phyloP scores from a whole-genome alignment of 768 basidiomycete genomes.

The Mycena metata region DNA sequence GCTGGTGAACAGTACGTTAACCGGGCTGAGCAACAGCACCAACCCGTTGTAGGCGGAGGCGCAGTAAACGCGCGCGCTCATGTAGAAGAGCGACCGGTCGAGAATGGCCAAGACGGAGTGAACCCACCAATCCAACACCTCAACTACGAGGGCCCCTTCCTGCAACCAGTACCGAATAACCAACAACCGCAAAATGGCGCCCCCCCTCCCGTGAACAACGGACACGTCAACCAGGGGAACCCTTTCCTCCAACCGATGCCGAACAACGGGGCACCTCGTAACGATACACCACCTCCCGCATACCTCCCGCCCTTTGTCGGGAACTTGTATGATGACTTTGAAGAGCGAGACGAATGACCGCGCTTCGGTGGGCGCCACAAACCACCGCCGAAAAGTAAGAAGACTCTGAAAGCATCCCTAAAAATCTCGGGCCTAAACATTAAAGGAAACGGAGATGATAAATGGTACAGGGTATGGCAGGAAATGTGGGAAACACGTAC shows the following conservation, averaged over 20 bases:
- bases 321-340: too few species aligned
- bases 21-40: constrained; percentile 4
- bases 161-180: neutral
- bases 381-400: neutral
- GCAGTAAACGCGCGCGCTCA: too few species aligned
- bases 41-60: neutral
- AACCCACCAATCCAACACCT: neutral
- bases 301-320: too few species aligned
- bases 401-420: constrained; percentile 18
- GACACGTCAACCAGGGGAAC: too few species aligned
- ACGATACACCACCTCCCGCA: too few species aligned
- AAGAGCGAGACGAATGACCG: too few species aligned
- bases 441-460: neutral
- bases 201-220: too few species aligned
- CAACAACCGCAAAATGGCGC: too few species aligned
- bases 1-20: neutral
- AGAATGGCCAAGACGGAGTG: neutral
- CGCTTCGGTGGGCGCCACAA: too few species aligned
- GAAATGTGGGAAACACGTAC: neutral
- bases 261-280: too few species aligned
- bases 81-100: too few species aligned
- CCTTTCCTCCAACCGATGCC: too few species aligned
- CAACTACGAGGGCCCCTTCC: neutral
- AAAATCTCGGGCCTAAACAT: neutral
- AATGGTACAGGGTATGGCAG: neutral